These are phyloP conservation scores for Cercospora nicotianae DNA, from an alignment of 2,329 filamentous ascomycete genomes.

Conservation along the genomic window DNA sequence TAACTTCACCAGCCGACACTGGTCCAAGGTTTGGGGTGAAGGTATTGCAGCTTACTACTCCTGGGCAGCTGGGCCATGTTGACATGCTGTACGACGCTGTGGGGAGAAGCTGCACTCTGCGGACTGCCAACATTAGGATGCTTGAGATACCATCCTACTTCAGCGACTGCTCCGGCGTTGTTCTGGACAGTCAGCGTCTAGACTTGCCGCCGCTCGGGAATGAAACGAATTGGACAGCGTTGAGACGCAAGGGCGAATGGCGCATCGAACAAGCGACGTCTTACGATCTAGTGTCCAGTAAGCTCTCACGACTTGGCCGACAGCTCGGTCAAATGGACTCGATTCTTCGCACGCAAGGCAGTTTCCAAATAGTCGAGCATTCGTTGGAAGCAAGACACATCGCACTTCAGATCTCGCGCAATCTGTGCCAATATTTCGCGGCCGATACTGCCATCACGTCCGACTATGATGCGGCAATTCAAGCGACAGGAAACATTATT, in stretches of 20 bases:
- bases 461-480: constrained; percentile 23
- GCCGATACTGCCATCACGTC: constrained; percentile 51
- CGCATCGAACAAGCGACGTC: not conserved
- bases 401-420: constrained; percentile 57
- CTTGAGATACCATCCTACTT: constrained; percentile 28
- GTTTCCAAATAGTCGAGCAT: constrained; percentile 46
- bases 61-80: constrained; percentile 54
- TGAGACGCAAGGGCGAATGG: constrained; percentile 9
- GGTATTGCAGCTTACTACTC: constrained; percentile 52
- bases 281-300: not conserved
- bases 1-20: constrained; percentile 56
- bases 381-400: constrained; percentile 38
- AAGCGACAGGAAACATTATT: constrained; percentile 49
- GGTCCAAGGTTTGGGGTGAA: constrained; percentile 53
- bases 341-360: constrained; percentile 51
- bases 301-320: constrained; percentile 43
- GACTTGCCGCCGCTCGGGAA: not conserved
- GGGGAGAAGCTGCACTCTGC: constrained; percentile 40
- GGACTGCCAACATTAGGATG: constrained; percentile 46
- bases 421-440: constrained; percentile 59
- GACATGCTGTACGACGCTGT: constrained; percentile 40
- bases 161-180: constrained; percentile 22
- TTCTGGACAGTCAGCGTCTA: constrained; percentile 21
- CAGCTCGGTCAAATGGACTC: constrained; percentile 57
- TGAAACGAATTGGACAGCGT: not conserved